phyloP scores from a whole-genome alignment of 768 basidiomycete genomes.

The Lactarius tabidus region DNA sequence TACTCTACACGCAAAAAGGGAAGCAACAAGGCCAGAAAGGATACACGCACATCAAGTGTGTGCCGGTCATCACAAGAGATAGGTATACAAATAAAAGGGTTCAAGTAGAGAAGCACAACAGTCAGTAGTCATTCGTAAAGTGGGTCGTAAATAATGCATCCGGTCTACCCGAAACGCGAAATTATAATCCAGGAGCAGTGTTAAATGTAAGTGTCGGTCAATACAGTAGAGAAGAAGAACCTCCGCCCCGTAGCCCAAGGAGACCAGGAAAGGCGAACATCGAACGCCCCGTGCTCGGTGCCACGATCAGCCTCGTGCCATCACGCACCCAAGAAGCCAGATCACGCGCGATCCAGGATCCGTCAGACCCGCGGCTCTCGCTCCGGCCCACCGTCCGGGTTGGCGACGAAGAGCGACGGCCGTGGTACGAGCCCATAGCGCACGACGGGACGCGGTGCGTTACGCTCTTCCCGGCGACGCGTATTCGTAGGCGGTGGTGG shows the following conservation, averaged over 20 bases:
- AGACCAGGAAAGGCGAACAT: neutral
- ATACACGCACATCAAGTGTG: constrained; percentile 14
- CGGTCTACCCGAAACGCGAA: neutral
- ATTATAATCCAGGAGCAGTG: neutral
- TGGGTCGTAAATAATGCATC: constrained; percentile 8
- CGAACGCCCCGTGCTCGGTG: neutral
- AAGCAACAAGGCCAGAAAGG: neutral
- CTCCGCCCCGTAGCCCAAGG: constrained; percentile 1
- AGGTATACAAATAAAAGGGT: constrained; percentile 3
- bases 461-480: constrained; percentile 41
- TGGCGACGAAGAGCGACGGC: constrained; percentile 65
- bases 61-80: neutral
- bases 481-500: constrained; percentile 41
- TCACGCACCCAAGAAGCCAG: neutral
- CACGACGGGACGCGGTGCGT: constrained; percentile 32
- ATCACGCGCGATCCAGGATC: constrained; percentile 26
- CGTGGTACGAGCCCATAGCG: constrained; percentile 66
- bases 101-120: neutral
- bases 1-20: neutral
- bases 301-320: neutral
- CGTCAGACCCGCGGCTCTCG: constrained; percentile 23
- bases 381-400: constrained; percentile 47
- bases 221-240: neutral
- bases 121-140: neutral
- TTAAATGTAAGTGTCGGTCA: neutral